Evolutionary conservation across 257 asterid species (phyloP), one percentile per base, ranked within the genome.

Genomic region (Solanum bulbocastanum): DNA sequence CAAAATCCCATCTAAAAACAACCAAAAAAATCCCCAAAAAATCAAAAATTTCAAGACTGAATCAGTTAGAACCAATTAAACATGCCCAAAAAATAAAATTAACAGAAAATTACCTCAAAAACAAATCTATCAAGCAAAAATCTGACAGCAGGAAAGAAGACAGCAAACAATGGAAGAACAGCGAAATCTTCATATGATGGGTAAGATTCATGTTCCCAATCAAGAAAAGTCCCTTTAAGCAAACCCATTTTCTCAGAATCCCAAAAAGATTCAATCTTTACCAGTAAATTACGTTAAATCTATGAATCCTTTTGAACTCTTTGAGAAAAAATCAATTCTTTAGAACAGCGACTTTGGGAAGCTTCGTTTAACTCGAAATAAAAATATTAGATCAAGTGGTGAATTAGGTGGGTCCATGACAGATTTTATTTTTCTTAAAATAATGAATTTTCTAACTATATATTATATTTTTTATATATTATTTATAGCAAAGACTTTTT

Each of bases 111-210:
- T 86, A 97, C 99, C 98, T 97, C 95, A 89, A 95, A 97, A 46
- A 95, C 93, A 66, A 95, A 94, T 95, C 97, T 94, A 93, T 97
- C 99, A 4, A 97, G 99, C 90, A 96, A 92, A 84, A 92, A 97
- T 40, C 99, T 91, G 87, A 95, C 89, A 25, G 97, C 83, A 9
- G 98, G 98, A 74, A 97, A 97, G 91, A 94, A 92, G 33, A 96
- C 16, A 5, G 94, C 97, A 90, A 97, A 92, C 40, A 94, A 5
- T 1, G 99, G 98, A 86, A 97, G 97, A 88, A 85, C 92, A 30
- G 90, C 18, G 89, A 96, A 96, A 93, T 97, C 99, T 84, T 87
- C 90, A 87, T 93, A 94, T 83, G 92, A 89, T 39, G 99, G 94
- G 89, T 91, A 89, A 35, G 98, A 96, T 96, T 97, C 99, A 39